Conservation (phyloP, 306 rosid species). For the Elaeagnus macrophylla region DNA sequence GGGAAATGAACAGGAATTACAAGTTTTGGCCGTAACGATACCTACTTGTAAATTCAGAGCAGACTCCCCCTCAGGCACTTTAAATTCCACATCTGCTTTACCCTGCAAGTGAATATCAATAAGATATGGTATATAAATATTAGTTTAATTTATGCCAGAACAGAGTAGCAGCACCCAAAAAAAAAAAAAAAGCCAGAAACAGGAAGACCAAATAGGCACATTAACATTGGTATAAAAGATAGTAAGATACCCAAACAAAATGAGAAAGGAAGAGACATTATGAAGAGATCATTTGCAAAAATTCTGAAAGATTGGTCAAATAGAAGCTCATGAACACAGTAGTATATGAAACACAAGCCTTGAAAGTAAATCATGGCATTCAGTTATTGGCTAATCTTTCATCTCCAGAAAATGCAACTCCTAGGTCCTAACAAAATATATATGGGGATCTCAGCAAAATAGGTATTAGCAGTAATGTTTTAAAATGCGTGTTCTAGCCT, state of each 20-base stretch:
- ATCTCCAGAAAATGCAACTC: neutral
- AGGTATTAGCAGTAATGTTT: too few relatives aligned
- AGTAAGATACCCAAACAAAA: neutral
- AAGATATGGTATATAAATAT: conserved; percentile 2
- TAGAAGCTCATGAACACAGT: neutral
- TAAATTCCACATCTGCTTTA: conserved; percentile 76
- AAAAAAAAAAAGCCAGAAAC: too few relatives aligned
- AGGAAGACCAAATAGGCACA: too few relatives aligned
- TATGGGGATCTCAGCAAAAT: too few relatives aligned
- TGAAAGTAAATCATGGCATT: neutral
- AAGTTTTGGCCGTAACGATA: conserved; percentile 1
- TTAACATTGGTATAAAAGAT: too few relatives aligned
- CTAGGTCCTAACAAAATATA: too few relatives aligned
- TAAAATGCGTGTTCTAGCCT: too few relatives aligned
- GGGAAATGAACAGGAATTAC: conserved; percentile 2
- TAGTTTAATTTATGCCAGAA: neutral
- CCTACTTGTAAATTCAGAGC: conserved; percentile 67
- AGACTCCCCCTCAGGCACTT: conserved; percentile 54
- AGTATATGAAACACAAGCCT: neutral
- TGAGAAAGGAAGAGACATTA: neutral
- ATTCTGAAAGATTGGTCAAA: neutral
- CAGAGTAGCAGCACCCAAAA: too few relatives aligned
- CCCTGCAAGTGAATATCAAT: conserved; percentile 38
- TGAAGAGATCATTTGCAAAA: neutral
- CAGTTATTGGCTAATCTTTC: neutral